Base-by-base conservation (phyloP, 2,329 filamentous ascomycete genomes). In the Bipolaris gigantea region DNA sequence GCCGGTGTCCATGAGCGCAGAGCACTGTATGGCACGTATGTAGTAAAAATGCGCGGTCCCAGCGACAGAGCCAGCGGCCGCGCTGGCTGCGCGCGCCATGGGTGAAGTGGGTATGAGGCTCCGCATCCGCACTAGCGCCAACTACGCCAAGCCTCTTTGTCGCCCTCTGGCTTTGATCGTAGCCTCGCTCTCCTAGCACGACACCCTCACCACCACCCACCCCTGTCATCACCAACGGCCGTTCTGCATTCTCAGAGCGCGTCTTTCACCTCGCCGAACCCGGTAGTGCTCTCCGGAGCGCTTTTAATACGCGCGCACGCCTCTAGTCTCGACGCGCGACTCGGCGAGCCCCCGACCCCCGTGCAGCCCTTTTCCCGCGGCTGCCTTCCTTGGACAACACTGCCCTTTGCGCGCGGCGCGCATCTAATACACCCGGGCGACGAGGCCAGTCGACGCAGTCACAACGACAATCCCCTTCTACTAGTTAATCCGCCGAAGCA, bases 171-270 rank as follows among this genome's bases (percentile, higher is more conserved):
- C 56, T 60, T 57, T 53, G 48, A 54, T 19, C 49, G 38, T 48
- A 34, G 56, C 48, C 57, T 56, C 59, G 36, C 53, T 46, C 58
- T 40, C 33, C 39, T 62, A 59, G 54, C 61, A 59, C 65, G 49
- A 36, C 59, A 60, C 56, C 62, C 69, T 56, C 63, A 54, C 61
- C 63, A 62, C 61, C 64, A 54, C 63, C 57, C 48, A 55, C 58
- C 58, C 61, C 57, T 54, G 54, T 65, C 70, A 70, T 67, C 67
- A 53, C 57, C 55, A 63, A 54, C 64, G 63, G 55, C 70, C 65
- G 67, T 67, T 60, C 61, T 63, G 59, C 61, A 63, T 69, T 66
- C 66, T 56, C 59, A 62, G 69, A 70, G 70, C 67, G 71, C 72
- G 68, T 70, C 65, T 62, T 61, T 47, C 53, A 57, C 59, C 62